Conservation (phyloP, 2,329 filamentous ascomycete genomes). For the Apiospora sp. region DNA sequence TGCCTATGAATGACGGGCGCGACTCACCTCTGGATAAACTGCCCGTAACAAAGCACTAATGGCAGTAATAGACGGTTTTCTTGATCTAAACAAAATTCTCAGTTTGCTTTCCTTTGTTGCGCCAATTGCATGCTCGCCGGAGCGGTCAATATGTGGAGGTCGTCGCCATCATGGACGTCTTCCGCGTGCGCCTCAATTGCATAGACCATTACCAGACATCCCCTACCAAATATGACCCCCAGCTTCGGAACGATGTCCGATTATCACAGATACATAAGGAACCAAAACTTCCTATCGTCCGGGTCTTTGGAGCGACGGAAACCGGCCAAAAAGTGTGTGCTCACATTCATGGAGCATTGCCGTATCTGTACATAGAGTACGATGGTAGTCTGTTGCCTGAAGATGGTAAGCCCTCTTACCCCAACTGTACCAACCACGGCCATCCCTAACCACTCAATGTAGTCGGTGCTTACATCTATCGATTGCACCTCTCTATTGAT, state of each 20-base stretch:
- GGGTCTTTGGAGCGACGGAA: slow-evolving; percentile 91
- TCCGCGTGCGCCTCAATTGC: slow-evolving; percentile 92
- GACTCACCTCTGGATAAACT: neutral
- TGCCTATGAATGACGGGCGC: neutral
- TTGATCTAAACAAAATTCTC: neutral
- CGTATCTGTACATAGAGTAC: slow-evolving; percentile 94
- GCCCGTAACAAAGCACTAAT: slow-evolving; percentile 1
- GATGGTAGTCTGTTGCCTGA: slow-evolving; percentile 71
- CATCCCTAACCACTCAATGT: neutral
- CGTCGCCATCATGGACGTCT: slow-evolving; percentile 65
- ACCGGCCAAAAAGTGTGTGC: slow-evolving; percentile 96
- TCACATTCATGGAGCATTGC: slow-evolving; percentile 94
- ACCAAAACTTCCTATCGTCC: slow-evolving; percentile 83
- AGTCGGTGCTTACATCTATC: slow-evolving; percentile 80
- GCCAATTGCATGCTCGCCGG: neutral
- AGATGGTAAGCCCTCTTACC: slow-evolving; percentile 61
- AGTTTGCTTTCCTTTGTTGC: neutral
- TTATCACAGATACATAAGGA: slow-evolving; percentile 66
- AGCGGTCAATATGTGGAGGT: neutral
- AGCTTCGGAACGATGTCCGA: slow-evolving; percentile 71
- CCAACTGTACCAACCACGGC: neutral
- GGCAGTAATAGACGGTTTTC: neutral
- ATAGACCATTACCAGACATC: slow-evolving; percentile 91
- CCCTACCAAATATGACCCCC: slow-evolving; percentile 82
- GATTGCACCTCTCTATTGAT: slow-evolving; percentile 86